These are phyloP conservation scores for Jackrogersella multiformis DNA, from an alignment of 495 filamentous ascomycete species.

Conservation along the genomic window DNA sequence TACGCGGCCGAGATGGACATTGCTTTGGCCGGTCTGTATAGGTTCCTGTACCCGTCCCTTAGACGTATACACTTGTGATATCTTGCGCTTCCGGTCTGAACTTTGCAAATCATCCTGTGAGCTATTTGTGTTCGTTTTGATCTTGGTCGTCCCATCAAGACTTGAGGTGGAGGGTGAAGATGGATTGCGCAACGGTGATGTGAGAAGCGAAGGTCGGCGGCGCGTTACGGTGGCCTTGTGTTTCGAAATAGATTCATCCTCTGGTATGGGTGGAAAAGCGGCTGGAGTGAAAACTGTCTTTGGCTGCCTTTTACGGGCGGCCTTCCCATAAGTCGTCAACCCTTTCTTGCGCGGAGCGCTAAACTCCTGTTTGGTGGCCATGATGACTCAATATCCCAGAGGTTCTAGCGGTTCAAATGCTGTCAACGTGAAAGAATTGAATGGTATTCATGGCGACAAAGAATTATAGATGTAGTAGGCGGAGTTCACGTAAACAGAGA, in stretches of 20 bases:
- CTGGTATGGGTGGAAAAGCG: conserved; percentile 41
- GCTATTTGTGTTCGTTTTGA: conserved; percentile 12
- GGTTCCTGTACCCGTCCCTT: conserved; percentile 29
- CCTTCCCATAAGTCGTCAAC: conserved; percentile 54
- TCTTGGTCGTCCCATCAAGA: conserved; percentile 16
- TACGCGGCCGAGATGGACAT: conserved; percentile 8
- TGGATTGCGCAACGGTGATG: conserved; percentile 29
- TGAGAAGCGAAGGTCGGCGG: conserved; percentile 29
- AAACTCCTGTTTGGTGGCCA: conserved; percentile 49
- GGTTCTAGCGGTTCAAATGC: conserved; percentile 7
- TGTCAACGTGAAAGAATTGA: conserved; percentile 2
- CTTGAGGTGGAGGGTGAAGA: conserved; percentile 20
- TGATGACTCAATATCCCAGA: conserved; percentile 19
- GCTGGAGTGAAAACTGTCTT: conserved; percentile 40
- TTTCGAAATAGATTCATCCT: conserved; percentile 42
- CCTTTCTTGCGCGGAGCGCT: conserved; percentile 51
- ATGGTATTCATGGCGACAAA: conserved; percentile 17
- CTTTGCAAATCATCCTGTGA: conserved; percentile 5
- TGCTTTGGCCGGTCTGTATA: conserved; percentile 7
- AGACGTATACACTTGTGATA: conserved; percentile 43
- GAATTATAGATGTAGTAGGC: neutral
- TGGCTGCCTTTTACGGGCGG: conserved; percentile 42
- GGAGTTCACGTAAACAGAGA: conserved; percentile 7
- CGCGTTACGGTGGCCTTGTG: conserved; percentile 32
- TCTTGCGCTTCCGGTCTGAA: conserved; percentile 44